Evolutionary conservation across 768 basidiomycete genomes (phyloP).

Genomic region (Pleurotus djamor): DNA sequence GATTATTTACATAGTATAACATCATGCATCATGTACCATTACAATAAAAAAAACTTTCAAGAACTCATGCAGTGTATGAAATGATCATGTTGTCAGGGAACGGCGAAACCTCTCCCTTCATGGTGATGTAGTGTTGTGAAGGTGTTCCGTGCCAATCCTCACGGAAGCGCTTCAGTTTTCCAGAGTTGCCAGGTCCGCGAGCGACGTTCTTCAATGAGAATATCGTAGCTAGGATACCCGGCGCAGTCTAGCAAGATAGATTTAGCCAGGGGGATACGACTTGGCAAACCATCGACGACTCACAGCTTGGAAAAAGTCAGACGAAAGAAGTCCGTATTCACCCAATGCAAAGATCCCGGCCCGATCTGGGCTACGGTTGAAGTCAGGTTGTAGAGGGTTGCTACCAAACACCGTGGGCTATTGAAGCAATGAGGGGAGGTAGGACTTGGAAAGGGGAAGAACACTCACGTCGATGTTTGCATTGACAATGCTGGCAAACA

Average conservation of each 20-base stretch:
- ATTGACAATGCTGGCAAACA: conserved; percentile 32
- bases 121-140: conserved; percentile 30
- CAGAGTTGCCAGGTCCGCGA: conserved; percentile 33
- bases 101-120: conserved; percentile 32
- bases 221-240: conserved; percentile 40
- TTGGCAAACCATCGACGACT: conserved; percentile 7
- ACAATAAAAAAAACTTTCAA: no score
- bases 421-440: background rate
- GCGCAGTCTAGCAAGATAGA: conserved; percentile 31
- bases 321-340: conserved; percentile 28
- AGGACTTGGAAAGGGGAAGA: background rate
- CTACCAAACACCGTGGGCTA: conserved; percentile 22
- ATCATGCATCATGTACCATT: no score
- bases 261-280: background rate
- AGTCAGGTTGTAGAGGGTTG: conserved; percentile 16
- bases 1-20: no score
- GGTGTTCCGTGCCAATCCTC: conserved; percentile 29
- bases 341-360: conserved; percentile 28
- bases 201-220: conserved; percentile 40
- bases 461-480: conserved; percentile 39
- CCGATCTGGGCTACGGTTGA: conserved; percentile 16
- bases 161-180: conserved; percentile 35
- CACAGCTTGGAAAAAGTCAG: conserved; percentile 38
- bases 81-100: conserved; percentile 44
- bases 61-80: conserved; percentile 8